phyloP scores from a whole-genome alignment of 2,329 filamentous ascomycete species.

The Colletotrichum sp. region DNA sequence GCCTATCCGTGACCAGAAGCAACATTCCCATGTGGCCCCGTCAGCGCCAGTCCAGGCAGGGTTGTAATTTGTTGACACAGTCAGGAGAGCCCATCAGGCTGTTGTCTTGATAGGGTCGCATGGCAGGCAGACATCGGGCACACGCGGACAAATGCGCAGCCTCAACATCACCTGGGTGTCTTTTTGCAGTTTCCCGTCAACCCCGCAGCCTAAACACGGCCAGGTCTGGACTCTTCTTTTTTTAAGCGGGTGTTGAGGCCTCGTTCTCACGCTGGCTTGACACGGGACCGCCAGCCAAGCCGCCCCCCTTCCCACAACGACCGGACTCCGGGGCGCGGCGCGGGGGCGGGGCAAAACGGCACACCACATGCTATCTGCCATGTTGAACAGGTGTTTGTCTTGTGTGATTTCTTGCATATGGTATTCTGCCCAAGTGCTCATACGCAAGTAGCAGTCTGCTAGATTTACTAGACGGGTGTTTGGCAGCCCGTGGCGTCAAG shows the following conservation, averaged over 20 bases:
- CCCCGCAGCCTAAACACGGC: background rate
- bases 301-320: background rate
- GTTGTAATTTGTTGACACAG: background rate
- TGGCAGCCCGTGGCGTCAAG: background rate
- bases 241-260: background rate
- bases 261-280: background rate
- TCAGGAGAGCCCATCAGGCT: background rate
- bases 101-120: background rate
- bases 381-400: background rate
- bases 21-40: background rate
- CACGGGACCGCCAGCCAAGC: background rate
- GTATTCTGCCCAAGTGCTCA: accelerated
- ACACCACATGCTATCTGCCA: background rate
- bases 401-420: background rate
- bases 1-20: background rate
- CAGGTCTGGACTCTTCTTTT: background rate
- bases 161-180: background rate
- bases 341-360: background rate
- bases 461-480: background rate
- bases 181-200: background rate
- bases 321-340: background rate
- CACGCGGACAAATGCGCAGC: background rate
- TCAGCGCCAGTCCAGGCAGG: background rate
- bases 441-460: background rate
- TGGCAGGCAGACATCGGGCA: background rate